These are phyloP conservation scores for Jacaranda mimosifolia DNA, from an alignment of 257 asterid genomes.

Conservation along the genomic window DNA sequence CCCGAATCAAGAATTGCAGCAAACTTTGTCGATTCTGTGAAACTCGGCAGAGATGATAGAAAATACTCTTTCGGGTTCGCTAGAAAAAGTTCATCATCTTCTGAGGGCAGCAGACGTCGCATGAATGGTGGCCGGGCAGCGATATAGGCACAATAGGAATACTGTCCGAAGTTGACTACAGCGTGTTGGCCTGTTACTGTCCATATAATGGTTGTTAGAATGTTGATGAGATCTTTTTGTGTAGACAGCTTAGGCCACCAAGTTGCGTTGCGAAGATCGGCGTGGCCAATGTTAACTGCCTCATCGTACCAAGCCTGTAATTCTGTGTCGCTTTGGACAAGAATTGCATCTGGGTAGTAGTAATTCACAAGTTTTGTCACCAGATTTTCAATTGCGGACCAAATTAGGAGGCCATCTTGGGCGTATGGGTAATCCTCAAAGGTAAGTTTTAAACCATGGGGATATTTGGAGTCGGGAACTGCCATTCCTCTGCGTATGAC, in stretches of 20 bases:
- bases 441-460: neutral
- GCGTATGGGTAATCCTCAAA: conserved; percentile 17
- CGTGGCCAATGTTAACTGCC: neutral
- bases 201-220: conserved; percentile 13
- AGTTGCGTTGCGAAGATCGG: neutral
- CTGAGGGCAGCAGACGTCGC: conserved; percentile 8
- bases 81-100: neutral
- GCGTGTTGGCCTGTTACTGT: conserved; percentile 16
- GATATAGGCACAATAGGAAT: neutral
- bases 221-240: conserved; percentile 11
- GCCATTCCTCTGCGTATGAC: conserved; percentile 18
- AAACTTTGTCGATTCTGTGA: neutral
- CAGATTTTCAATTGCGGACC: neutral
- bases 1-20: conserved; percentile 1
- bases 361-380: neutral
- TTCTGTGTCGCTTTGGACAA: conserved; percentile 7
- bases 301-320: conserved; percentile 12
- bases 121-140: conserved; percentile 14
- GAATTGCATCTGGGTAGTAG: conserved; percentile 17
- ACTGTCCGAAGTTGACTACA: neutral
- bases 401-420: neutral
- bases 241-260: conserved; percentile 19
- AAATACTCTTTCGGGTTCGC: conserved; percentile 2
- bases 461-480: neutral
- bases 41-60: conserved; percentile 4